Conservation (phyloP, 495 filamentous ascomycete species). For the Penicillium flavigenum region DNA sequence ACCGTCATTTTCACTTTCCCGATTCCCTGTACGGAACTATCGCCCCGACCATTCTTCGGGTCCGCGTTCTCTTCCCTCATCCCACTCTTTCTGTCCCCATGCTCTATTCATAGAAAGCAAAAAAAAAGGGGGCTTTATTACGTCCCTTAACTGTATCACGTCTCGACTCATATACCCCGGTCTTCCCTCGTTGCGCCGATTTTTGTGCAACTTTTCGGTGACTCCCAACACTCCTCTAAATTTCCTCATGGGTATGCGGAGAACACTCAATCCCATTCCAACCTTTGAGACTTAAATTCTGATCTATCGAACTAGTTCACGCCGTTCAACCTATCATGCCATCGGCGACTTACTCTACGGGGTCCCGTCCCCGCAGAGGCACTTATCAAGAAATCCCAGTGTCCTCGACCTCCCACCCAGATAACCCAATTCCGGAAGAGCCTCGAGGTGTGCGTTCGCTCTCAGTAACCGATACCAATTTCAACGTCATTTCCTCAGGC, state of each 20-base stretch:
- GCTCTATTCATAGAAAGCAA: conserved; percentile 4
- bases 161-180: conserved; percentile 1
- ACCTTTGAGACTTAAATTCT: conserved; percentile 5
- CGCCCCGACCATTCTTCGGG: conserved; percentile 31
- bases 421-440: conserved; percentile 58
- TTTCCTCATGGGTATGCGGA: conserved; percentile 22
- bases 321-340: conserved; percentile 34
- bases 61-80: conserved; percentile 28
- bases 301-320: conserved; percentile 29
- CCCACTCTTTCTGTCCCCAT: conserved; percentile 20
- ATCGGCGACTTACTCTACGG: conserved; percentile 28
- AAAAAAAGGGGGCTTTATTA: background rate
- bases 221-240: background rate
- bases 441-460: conserved; percentile 45
- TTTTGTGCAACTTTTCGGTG: background rate
- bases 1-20: conserved; percentile 20
- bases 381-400: conserved; percentile 41
- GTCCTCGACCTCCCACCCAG: conserved; percentile 53
- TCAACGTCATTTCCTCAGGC: conserved; percentile 38
- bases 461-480: conserved; percentile 42
- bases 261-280: background rate
- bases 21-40: conserved; percentile 26
- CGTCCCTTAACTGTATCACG: background rate
- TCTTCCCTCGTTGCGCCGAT: background rate
- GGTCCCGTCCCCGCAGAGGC: conserved; percentile 26